phyloP scores from a whole-genome alignment of 345 rosid genomes.

The Euphorbia lathyris region DNA sequence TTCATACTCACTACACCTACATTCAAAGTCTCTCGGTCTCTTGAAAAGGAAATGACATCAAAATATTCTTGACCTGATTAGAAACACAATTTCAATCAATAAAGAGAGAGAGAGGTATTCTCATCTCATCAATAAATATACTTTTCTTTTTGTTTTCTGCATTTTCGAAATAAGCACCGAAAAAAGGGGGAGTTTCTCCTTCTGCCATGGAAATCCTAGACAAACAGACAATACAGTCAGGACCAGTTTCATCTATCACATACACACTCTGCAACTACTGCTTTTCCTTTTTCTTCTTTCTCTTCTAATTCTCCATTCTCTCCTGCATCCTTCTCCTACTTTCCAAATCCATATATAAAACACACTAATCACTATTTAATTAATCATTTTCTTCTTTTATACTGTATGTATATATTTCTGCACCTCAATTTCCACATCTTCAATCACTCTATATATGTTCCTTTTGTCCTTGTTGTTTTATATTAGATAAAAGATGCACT shows the following conservation, averaged over 20 bases:
- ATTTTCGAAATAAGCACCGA: not conserved
- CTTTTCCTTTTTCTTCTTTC: slow-evolving; percentile 16
- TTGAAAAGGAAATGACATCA: slow-evolving; percentile 26
- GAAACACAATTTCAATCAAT: not conserved
- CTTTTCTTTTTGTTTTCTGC: not conserved
- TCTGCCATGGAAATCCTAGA: slow-evolving; percentile 43
- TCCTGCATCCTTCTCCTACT: slow-evolving; percentile 14
- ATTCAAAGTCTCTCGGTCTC: slow-evolving; percentile 4
- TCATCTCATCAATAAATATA: not conserved
- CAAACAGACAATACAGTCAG: slow-evolving; percentile 50
- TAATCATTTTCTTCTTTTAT: not conserved
- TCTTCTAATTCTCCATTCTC: slow-evolving; percentile 5
- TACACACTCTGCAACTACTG: slow-evolving; percentile 28
- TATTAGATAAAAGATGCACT: no score
- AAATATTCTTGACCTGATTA: slow-evolving; percentile 18
- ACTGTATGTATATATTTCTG: not conserved
- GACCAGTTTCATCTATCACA: slow-evolving; percentile 28
- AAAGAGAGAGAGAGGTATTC: slow-evolving; percentile 1
- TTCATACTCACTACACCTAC: slow-evolving; percentile 9
- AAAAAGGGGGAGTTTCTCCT: slow-evolving; percentile 10
- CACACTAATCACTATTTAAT: not conserved
- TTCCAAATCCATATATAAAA: not conserved
- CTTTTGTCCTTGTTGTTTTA: not conserved
- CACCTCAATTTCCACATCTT: no score
- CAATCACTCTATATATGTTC: no score